Evolutionary conservation across 208 protist species (phyloP).

Genomic region (Endotrypanum monterogeii): DNA sequence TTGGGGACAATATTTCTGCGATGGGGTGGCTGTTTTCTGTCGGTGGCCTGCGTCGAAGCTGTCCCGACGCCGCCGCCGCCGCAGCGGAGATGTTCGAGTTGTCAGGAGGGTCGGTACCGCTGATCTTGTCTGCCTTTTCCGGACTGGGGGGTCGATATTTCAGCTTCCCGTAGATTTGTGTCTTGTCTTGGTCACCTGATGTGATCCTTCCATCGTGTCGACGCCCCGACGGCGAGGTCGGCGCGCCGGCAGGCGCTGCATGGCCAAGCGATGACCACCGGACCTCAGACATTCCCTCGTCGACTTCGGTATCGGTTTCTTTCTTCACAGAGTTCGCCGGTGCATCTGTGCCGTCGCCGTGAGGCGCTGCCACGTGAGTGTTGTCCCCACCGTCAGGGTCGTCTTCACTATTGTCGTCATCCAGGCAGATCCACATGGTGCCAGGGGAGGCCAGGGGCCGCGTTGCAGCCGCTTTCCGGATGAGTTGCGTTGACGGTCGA

Average conservation of each 20-base stretch:
- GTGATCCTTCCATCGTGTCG: background rate
- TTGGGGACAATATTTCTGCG: constrained; percentile 56
- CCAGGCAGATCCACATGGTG: constrained; percentile 80
- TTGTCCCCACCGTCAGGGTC: background rate
- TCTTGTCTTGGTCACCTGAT: background rate
- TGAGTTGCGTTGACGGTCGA: constrained; percentile 54
- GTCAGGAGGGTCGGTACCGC: too few relatives aligned
- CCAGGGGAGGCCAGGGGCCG: constrained; percentile 54
- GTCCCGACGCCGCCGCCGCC: background rate
- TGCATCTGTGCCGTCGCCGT: background rate
- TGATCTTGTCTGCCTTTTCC: background rate
- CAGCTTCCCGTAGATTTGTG: background rate
- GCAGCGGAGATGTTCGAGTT: background rate
- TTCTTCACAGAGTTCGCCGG: constrained; percentile 3
- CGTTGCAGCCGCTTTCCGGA: constrained; percentile 55
- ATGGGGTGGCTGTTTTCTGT: constrained; percentile 36
- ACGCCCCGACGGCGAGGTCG: background rate
- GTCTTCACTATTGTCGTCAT: constrained; percentile 57
- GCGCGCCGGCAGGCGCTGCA: background rate
- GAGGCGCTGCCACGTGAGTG: background rate
- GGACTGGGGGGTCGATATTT: background rate
- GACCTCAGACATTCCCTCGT: background rate
- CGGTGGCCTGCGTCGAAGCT: constrained; percentile 4
- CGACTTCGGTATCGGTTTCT: constrained; percentile 5
- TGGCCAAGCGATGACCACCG: background rate